These are phyloP conservation scores for Dryas octopetala DNA, from an alignment of 306 rosid species.

Conservation along the genomic window DNA sequence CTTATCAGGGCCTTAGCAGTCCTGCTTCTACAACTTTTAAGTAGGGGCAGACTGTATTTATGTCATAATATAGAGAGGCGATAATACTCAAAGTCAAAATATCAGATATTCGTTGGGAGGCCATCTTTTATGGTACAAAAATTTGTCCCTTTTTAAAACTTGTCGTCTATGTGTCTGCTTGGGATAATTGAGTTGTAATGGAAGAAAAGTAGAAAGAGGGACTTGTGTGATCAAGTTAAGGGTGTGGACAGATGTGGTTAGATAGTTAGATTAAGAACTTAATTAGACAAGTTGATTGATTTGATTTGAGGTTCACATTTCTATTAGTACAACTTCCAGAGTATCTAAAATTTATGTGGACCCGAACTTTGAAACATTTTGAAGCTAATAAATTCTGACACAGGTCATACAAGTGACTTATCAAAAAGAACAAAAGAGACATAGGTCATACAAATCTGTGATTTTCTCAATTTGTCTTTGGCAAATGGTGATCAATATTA, in stretches of 20 bases:
- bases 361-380: background rate
- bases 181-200: slow-evolving; percentile 2
- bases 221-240: background rate
- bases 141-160: background rate
- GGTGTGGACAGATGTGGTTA: background rate
- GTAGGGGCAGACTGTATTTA: background rate
- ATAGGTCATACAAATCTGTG: background rate
- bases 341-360: background rate
- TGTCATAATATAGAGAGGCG: background rate
- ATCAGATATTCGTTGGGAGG: background rate
- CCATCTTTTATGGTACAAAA: background rate
- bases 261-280: background rate
- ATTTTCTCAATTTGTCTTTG: background rate
- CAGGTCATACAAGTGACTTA: background rate
- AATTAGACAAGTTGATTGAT: background rate
- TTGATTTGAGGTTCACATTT: background rate
- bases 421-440: background rate
- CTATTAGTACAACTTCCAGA: background rate
- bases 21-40: background rate
- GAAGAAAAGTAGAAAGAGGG: background rate
- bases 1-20: background rate
- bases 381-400: background rate
- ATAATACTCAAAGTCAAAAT: background rate
- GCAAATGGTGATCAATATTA: background rate
- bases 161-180: background rate